Conservation (phyloP, 192 early-diverging fungal species). For the Radiomyces spectabilis region DNA sequence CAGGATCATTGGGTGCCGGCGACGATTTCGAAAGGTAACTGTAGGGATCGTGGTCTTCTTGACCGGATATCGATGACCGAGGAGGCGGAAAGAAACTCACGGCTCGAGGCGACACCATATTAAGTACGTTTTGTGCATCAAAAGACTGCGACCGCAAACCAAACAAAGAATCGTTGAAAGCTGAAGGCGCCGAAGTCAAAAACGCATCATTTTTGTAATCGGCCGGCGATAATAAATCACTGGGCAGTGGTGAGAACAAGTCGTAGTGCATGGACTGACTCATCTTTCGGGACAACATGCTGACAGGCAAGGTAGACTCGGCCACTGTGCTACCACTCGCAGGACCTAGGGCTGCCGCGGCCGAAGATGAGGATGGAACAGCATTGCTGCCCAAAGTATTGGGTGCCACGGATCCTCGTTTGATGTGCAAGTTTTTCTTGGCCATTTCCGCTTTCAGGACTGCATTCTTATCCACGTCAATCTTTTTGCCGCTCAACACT, state of each 20-base stretch:
- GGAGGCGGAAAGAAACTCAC: background rate
- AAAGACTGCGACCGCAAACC: conserved; percentile 22
- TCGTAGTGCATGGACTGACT: too few species aligned
- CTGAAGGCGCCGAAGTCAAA: conserved; percentile 27
- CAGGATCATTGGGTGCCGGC: conserved; percentile 26
- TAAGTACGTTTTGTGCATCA: conserved; percentile 26
- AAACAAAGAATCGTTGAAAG: conserved; percentile 33
- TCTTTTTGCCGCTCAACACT: conserved; percentile 77
- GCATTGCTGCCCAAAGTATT: background rate
- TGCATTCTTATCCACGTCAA: conserved; percentile 78
- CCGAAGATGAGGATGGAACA: conserved; percentile 12
- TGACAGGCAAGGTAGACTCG: too few species aligned
- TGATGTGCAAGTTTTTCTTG: conserved; percentile 95
- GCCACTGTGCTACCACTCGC: too few species aligned
- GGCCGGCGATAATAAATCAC: conserved; percentile 44
- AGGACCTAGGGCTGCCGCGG: too few species aligned
- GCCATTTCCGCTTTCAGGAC: conserved; percentile 97
- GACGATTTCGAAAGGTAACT: conserved; percentile 40
- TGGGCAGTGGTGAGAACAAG: conserved; percentile 45
- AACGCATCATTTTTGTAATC: conserved; percentile 16
- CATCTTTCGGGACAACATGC: too few species aligned
- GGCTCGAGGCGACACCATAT: conserved; percentile 7
- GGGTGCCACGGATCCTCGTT: conserved; percentile 45
- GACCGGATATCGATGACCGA: background rate
- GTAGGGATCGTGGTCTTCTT: conserved; percentile 16